These are phyloP conservation scores for Rutstroemia sp. DNA, from an alignment of 2,329 filamentous ascomycete genomes.

Conservation along the genomic window DNA sequence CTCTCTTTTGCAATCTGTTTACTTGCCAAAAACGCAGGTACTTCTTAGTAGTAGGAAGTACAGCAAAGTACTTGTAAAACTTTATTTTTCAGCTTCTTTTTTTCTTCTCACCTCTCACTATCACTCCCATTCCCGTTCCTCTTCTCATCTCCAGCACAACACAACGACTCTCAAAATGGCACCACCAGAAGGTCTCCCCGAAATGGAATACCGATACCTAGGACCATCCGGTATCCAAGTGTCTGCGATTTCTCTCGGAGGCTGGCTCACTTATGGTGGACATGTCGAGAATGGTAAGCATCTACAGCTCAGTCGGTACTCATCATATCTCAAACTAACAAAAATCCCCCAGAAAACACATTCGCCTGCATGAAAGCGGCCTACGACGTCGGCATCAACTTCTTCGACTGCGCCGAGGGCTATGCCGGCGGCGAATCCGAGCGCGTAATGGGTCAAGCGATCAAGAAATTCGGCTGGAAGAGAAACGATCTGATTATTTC, in stretches of 20 bases:
- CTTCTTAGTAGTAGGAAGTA: no score
- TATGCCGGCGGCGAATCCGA: constrained; percentile 47
- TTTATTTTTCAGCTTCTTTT: not conserved
- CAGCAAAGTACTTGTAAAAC: no score
- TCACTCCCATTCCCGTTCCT: not conserved
- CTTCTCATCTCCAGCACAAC: constrained; percentile 31
- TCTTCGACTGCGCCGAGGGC: constrained; percentile 49
- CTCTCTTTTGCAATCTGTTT: not conserved
- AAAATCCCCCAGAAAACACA: constrained; percentile 41
- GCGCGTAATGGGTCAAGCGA: constrained; percentile 46
- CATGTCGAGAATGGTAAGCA: constrained; percentile 57
- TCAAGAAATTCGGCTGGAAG: constrained; percentile 50
- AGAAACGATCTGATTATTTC: constrained; percentile 49
- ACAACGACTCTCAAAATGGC: constrained; percentile 32
- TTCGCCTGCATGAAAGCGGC: constrained; percentile 55
- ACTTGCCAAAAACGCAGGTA: not conserved
- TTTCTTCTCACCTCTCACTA: not conserved
- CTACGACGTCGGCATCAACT: constrained; percentile 50
- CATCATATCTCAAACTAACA: not conserved
- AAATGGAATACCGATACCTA: constrained; percentile 65
- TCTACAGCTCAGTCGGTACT: not conserved
- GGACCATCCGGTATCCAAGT: constrained; percentile 68
- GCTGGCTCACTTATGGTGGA: constrained; percentile 69
- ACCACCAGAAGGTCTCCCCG: constrained; percentile 35
- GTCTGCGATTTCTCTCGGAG: constrained; percentile 63